Percentiles rank a stretch among this genome's conserved stretches.
phyloP scores from a whole-genome alignment of 2,329 filamentous ascomycete species.

The Teratosphaeria epicoccoides region DNA sequence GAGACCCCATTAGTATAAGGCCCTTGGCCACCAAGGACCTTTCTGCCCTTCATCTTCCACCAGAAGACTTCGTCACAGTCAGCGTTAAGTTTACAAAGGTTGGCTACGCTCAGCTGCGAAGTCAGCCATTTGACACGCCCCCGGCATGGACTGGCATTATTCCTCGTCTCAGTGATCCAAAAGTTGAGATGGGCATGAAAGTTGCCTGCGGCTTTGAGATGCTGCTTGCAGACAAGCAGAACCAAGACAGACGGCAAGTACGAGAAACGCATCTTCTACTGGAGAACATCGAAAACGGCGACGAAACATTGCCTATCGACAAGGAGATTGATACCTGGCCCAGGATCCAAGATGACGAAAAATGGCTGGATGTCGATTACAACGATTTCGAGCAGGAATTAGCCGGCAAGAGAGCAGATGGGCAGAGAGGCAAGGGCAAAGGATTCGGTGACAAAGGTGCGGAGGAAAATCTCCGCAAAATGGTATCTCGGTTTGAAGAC shows the following conservation, averaged over 20 bases:
- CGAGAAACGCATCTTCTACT: slow-evolving; percentile 68
- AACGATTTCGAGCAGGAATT: slow-evolving; percentile 80
- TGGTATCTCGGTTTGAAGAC: slow-evolving; percentile 85
- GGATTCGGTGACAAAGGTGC: slow-evolving; percentile 54
- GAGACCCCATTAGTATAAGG: slow-evolving; percentile 67
- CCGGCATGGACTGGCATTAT: slow-evolving; percentile 44
- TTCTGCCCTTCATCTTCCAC: slow-evolving; percentile 53
- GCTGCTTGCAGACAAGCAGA: slow-evolving; percentile 57
- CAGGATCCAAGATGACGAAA: slow-evolving; percentile 66
- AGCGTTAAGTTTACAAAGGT: slow-evolving; percentile 79
- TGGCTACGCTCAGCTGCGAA: slow-evolving; percentile 80
- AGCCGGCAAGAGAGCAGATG: slow-evolving; percentile 31
- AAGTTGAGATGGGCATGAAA: slow-evolving; percentile 72
- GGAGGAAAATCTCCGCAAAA: slow-evolving; percentile 72
- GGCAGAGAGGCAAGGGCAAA: slow-evolving; percentile 12
- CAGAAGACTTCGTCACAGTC: slow-evolving; percentile 66
- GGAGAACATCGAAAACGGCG: slow-evolving; percentile 63
- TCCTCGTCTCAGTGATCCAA: slow-evolving; percentile 26
- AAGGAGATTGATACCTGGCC: slow-evolving; percentile 64
- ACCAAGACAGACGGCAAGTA: slow-evolving; percentile 56
- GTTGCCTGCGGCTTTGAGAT: slow-evolving; percentile 85
- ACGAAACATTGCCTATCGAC: slow-evolving; percentile 59
- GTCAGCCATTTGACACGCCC: slow-evolving; percentile 64
- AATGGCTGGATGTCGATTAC: slow-evolving; percentile 87
- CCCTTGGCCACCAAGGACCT: slow-evolving; percentile 50